A percentile compares a stretch with the other conserved stretches of the same genome.
phyloP scores from a whole-genome alignment of 345 rosid species.

The Toxicodendron radicans region DNA sequence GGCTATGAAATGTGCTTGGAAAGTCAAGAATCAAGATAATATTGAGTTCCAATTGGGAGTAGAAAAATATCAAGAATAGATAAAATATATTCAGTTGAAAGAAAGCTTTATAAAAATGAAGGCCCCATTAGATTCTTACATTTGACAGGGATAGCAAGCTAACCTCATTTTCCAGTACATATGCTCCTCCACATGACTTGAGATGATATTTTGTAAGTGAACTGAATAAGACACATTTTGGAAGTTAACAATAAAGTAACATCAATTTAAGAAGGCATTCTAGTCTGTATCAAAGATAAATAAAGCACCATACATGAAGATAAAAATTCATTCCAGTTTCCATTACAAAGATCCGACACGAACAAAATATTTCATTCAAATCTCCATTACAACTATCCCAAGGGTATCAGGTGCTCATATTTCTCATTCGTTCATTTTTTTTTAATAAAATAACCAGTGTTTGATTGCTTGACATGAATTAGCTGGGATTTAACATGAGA shows the following conservation, averaged over 20 bases:
- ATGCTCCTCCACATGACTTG: slow-evolving; percentile 1
- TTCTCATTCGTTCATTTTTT: neutral
- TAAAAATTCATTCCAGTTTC: neutral
- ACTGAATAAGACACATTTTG: slow-evolving; percentile 5
- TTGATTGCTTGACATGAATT: neutral
- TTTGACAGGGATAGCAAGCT: slow-evolving; percentile 20
- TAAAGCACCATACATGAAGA: neutral
- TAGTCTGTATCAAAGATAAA: neutral
- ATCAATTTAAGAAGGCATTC: neutral
- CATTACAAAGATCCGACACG: neutral
- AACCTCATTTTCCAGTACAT: slow-evolving; percentile 13
- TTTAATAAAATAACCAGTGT: neutral
- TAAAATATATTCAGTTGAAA: neutral
- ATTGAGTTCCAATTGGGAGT: neutral
- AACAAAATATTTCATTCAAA: neutral
- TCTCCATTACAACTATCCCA: neutral
- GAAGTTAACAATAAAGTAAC: neutral
- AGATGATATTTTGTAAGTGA: slow-evolving; percentile 14
- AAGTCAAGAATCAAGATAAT: neutral
- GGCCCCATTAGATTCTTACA: neutral
- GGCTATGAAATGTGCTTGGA: neutral
- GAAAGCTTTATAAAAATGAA: neutral
- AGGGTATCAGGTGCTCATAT: neutral
- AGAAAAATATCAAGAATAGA: neutral
- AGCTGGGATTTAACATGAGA: no score